A percentile compares a stretch with the other conserved stretches of the same genome.
Conservation (phyloP, 495 filamentous ascomycete genomes). For the Chaetomidium leptoderma region DNA sequence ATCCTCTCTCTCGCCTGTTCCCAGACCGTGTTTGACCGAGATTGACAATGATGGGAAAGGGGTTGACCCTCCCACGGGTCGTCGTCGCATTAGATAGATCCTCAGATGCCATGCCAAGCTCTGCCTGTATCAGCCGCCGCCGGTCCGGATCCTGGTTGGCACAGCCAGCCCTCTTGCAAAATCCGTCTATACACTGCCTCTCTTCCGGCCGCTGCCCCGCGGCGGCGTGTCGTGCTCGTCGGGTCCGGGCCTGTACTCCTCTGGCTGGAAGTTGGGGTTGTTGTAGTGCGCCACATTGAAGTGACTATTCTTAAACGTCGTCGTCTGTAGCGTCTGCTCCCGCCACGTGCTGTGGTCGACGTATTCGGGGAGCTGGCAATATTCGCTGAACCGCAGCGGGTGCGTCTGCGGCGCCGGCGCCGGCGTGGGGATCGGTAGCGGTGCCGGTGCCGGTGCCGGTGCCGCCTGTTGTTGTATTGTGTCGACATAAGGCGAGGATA, state of each 20-base stretch:
- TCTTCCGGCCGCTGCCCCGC: constrained; percentile 34
- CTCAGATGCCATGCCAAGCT: not conserved
- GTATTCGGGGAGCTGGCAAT: constrained; percentile 40
- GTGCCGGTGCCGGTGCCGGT: constrained; percentile 25
- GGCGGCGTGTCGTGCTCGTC: constrained; percentile 35
- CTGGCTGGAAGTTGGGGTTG: constrained; percentile 79
- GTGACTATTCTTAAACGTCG: constrained; percentile 57
- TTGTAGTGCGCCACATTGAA: constrained; percentile 82
- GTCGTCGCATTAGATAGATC: not conserved
- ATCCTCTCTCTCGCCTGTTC: not conserved
- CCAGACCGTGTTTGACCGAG: not conserved
- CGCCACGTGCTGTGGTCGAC: constrained; percentile 36
- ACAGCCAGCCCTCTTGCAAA: constrained; percentile 15
- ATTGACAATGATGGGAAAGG: not conserved
- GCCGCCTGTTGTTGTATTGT: constrained; percentile 19
- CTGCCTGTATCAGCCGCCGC: not conserved
- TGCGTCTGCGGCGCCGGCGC: constrained; percentile 31
- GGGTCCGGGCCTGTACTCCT: constrained; percentile 49
- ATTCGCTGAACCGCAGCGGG: constrained; percentile 46
- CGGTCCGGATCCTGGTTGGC: constrained; percentile 8
- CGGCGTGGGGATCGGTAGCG: constrained; percentile 31
- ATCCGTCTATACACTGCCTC: constrained; percentile 32
- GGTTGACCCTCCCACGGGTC: too few species aligned
- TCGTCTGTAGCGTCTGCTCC: constrained; percentile 51
- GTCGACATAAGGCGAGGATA: constrained; percentile 36